phyloP scores from a whole-genome alignment of 2,329 filamentous ascomycete genomes.

The Colletotrichum magnum region DNA sequence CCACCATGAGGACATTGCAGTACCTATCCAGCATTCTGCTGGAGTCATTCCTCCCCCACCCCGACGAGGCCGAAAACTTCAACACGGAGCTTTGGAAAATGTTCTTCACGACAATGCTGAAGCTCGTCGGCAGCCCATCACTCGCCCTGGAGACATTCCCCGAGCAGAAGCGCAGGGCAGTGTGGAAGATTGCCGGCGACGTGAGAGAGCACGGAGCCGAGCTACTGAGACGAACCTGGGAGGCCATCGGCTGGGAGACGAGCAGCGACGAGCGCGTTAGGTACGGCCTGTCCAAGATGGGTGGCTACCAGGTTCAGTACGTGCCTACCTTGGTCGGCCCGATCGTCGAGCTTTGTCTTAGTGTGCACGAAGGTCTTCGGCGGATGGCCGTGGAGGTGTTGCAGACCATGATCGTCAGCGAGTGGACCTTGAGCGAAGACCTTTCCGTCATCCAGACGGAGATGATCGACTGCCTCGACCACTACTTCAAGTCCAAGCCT shows the following conservation, averaged over 20 bases:
- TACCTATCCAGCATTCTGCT: constrained; percentile 85
- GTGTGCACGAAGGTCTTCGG: constrained; percentile 92
- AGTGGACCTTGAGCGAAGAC: constrained; percentile 97
- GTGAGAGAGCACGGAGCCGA: constrained; percentile 93
- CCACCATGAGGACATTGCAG: constrained; percentile 87
- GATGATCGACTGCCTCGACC: constrained; percentile 94
- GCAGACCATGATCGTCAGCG: constrained; percentile 98
- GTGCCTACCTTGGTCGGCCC: constrained; percentile 92
- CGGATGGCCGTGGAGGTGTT: constrained; percentile 93
- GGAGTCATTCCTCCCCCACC: constrained; percentile 87
- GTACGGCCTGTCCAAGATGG: constrained; percentile 87
- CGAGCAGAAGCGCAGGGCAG: constrained; percentile 94
- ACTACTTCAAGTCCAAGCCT: constrained; percentile 89
- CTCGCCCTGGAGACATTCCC: constrained; percentile 95
- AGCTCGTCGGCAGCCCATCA: constrained; percentile 89
- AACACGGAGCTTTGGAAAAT: constrained; percentile 94
- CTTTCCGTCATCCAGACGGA: constrained; percentile 93
- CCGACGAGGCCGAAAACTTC: constrained; percentile 92
- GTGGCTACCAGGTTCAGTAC: constrained; percentile 98
- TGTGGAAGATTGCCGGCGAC: constrained; percentile 99
- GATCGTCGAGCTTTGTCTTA: constrained; percentile 93
- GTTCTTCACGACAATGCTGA: constrained; percentile 91
- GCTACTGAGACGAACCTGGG: constrained; percentile 88
- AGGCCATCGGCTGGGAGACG: constrained; percentile 97
- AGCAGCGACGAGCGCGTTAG: constrained; percentile 81